phyloP scores from a whole-genome alignment of 2,329 filamentous ascomycete genomes.

The Endoconidiophora laricicola region DNA sequence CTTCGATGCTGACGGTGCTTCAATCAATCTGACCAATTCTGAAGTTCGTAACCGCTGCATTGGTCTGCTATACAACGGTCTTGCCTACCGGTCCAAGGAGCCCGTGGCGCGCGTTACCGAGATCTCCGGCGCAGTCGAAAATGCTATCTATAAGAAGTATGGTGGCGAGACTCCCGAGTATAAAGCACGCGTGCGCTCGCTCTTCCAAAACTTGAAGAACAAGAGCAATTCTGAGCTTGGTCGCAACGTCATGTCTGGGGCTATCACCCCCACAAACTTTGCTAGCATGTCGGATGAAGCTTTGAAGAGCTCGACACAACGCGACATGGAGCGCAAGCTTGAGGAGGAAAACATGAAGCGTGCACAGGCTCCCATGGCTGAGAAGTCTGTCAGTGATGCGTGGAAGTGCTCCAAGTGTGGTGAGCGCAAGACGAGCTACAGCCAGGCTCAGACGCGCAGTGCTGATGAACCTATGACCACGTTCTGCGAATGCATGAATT shows the following conservation, averaged over 20 bases:
- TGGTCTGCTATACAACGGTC: slow-evolving; percentile 82
- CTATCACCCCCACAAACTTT: slow-evolving; percentile 56
- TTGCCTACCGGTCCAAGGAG: slow-evolving; percentile 55
- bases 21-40: slow-evolving; percentile 58
- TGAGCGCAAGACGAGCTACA: slow-evolving; percentile 88
- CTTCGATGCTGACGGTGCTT: slow-evolving; percentile 65
- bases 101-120: slow-evolving; percentile 55
- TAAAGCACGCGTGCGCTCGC: slow-evolving; percentile 73
- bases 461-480: slow-evolving; percentile 88
- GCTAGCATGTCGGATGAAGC: slow-evolving; percentile 81
- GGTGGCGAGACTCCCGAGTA: slow-evolving; percentile 58
- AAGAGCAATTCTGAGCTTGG: slow-evolving; percentile 70
- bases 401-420: slow-evolving; percentile 85
- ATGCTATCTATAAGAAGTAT: slow-evolving; percentile 53
- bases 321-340: slow-evolving; percentile 57
- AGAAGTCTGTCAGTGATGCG: slow-evolving; percentile 78
- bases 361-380: slow-evolving; percentile 81
- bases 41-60: slow-evolving; percentile 67
- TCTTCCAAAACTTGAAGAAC: slow-evolving; percentile 91
- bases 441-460: slow-evolving; percentile 84
- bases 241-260: slow-evolving; percentile 54
- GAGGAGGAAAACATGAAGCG: slow-evolving; percentile 92
- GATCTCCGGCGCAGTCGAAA: slow-evolving; percentile 66
- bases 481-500: slow-evolving; percentile 55
- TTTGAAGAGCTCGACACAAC: slow-evolving; percentile 72